These are phyloP conservation scores for Geranium brycei DNA, from an alignment of 345 rosid genomes.

Conservation along the genomic window DNA sequence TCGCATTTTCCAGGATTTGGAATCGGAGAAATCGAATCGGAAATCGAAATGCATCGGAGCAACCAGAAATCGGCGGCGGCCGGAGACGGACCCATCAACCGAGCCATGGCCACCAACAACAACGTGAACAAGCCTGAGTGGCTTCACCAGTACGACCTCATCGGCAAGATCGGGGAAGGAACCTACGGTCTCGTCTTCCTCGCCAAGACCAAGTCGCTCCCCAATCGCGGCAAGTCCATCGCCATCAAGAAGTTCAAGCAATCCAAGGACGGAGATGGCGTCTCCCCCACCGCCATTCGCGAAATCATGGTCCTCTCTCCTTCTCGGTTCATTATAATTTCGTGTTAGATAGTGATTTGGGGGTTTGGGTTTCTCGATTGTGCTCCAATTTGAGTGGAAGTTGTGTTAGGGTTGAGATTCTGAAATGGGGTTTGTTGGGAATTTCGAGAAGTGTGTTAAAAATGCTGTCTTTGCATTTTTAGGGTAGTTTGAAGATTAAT, in stretches of 20 bases:
- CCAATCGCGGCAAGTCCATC: slow-evolving; percentile 75
- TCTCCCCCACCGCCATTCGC: slow-evolving; percentile 98
- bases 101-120: slow-evolving; percentile 16
- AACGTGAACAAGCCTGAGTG: slow-evolving; percentile 68
- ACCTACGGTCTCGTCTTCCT: slow-evolving; percentile 97
- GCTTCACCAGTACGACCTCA: slow-evolving; percentile 92
- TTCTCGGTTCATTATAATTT: background rate
- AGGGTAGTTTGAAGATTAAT: no score
- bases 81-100: slow-evolving; percentile 7
- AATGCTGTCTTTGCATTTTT: no score
- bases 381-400: no score
- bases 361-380: no score
- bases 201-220: slow-evolving; percentile 58
- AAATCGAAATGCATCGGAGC: no score
- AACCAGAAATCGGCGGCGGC: no score
- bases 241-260: slow-evolving; percentile 98
- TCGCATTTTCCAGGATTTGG: no score
- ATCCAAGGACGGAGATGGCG: slow-evolving; percentile 98
- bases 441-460: no score
- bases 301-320: slow-evolving; percentile 53
- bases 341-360: background rate
- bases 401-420: no score
- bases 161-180: slow-evolving; percentile 98
- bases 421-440: no score
- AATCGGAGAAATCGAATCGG: no score